Base-by-base conservation (phyloP, 352 stramenopile species). In the Phytopythium chamaehyphon region DNA sequence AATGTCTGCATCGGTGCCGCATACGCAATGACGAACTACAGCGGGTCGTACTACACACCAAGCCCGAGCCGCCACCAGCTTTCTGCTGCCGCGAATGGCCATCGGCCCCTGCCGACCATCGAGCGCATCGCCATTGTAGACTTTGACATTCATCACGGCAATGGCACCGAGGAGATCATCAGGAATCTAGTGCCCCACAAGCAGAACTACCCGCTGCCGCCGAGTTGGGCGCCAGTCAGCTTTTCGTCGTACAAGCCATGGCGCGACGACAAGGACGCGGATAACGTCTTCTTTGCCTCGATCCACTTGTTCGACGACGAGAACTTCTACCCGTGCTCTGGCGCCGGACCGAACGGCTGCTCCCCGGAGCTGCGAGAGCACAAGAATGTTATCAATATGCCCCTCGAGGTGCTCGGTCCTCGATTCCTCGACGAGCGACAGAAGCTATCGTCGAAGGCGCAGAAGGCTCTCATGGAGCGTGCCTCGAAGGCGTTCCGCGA, bases 121-220 rank as follows among this genome's bases (percentile, higher is more conserved):
- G 48, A 82, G 18, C 65, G 71, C 22, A 49, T 87, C 11, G 76
- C 76, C 23, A 87, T 86, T 40, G 64, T 86, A 11, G 76, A 87
- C 51, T 87, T 86, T 53, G 76, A 87, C 57, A 82, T 86, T 40
- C 76, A 88, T 26, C 75, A 88, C 26, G 75, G 73, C 19, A 83
- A 87, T 26, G 77, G 71, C 23, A 87, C 77, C 0, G 75, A 88
- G 47, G 76, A 88, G 47, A 71, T 82, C 38, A 73, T 88, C 40
- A 70, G 70, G 24, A 83, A 87, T 39, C 53, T 89, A 19, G 61
- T 82, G 12, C 64, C 73, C 7, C 76, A 83, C 58, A 67, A 84
- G 46, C 71, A 88, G 37, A 74, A 70, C 39, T 88, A 86, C 55
- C 74, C 77, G 39, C 59, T 88, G 40, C 74, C 75, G 22, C 63